Percentiles rank a stretch among this genome's conserved stretches.
Conservation (phyloP, 805 yeast genomes). For the Kodamaea nitidulidarum region DNA sequence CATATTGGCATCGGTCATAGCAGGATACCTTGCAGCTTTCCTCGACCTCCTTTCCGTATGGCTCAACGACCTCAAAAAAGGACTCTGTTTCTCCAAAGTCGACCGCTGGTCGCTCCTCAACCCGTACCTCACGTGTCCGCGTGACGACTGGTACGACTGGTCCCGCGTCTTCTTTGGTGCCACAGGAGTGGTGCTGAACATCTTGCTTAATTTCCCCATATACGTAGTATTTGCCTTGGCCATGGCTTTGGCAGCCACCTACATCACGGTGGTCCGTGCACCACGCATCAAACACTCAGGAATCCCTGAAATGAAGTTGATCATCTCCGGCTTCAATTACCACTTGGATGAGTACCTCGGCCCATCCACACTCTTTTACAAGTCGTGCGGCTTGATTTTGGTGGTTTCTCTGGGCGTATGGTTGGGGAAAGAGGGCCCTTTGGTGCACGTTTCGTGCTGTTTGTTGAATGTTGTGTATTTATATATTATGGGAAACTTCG, state of each 20-base stretch:
- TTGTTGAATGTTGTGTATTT: conserved; percentile 36
- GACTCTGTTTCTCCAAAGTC: conserved; percentile 41
- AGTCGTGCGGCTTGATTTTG: conserved; percentile 54
- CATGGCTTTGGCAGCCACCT: conserved; percentile 26
- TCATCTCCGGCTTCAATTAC: conserved; percentile 62
- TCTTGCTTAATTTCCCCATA: conserved; percentile 33
- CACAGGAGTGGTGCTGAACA: conserved; percentile 15
- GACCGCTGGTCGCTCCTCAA: conserved; percentile 39
- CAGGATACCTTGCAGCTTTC: conserved; percentile 47
- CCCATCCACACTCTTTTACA: conserved; percentile 47
- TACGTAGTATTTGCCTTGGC: conserved; percentile 26
- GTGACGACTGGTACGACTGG: conserved; percentile 39
- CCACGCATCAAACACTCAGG: conserved; percentile 49
- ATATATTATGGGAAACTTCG: conserved; percentile 27
- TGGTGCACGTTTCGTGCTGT: conserved; percentile 74
- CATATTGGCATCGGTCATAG: conserved; percentile 39
- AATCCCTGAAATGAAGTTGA: conserved; percentile 67
- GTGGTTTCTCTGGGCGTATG: conserved; percentile 75
- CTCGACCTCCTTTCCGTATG: conserved; percentile 48
- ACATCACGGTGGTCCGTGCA: conserved; percentile 23
- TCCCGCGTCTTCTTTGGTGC: conserved; percentile 24
- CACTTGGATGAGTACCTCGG: conserved; percentile 46
- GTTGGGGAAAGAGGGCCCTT: conserved; percentile 85
- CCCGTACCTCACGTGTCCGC: conserved; percentile 43
- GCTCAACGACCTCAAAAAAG: conserved; percentile 51